Base-by-base conservation (phyloP, 805 yeast species). In the Suhomyces vadensis region DNA sequence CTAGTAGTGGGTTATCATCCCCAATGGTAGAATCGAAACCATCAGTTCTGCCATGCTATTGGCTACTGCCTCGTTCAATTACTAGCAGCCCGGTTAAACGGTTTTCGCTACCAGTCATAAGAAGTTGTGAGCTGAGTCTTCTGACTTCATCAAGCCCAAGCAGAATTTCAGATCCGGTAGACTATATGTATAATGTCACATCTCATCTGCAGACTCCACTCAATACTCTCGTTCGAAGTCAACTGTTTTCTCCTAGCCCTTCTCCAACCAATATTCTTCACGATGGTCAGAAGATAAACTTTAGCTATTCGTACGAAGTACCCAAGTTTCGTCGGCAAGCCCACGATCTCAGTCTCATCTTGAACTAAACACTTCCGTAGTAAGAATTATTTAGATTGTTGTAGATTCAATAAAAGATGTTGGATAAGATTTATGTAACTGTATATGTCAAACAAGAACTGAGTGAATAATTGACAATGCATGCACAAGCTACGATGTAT, bases 271-370 rank as follows among this genome's bases (percentile, higher is more conserved):
- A 17, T 14, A 23, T 6, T 23, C 8, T 29, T 14, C 20, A 16
- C 10, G 20, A 29, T 8, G 14, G 9, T 8, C 33, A 14, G 2
- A 29, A 29, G 33, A 20, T 27, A 4, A 13, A 27, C 8, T 17
- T 27, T 17, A 27, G 19, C 33, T 29, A 29, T 29, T 29, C 7
- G 5, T 14, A 29, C 9, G 19, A 29, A 8, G 14, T 11, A 14
- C 20, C 33, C 20, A 29, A 29, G 16, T 27, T 13, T 29, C 33
- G 33, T 14, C 33, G 33, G 14, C 33, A 29, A 8, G 33, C 45
- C 14, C 39, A 41, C 23, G 49, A 48, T 31, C 42, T 48, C 23
- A 22, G 31, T 27, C 24, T 39, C 13, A 48, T 48, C 25, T 31
- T 44, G 19, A 44, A 44, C 29, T 44, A 35, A 19, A 8, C 31